Evolutionary conservation across 345 rosid species (phyloP).

Genomic region (Pelargonium nanum): DNA sequence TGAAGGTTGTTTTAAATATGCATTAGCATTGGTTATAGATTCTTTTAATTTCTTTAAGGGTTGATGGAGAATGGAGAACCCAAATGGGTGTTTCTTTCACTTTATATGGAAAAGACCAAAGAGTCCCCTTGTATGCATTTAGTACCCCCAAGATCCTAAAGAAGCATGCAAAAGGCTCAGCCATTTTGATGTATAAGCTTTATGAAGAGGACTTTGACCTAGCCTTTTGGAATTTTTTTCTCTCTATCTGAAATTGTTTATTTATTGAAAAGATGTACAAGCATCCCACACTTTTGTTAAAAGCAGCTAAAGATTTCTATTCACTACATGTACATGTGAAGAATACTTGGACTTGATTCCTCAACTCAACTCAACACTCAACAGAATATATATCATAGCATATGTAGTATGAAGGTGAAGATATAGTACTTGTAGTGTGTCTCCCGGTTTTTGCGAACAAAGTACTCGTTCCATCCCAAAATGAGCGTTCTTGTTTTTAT

Average conservation of each 20-base stretch:
- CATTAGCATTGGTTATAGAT: constrained; percentile 12
- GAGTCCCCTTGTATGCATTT: constrained; percentile 11
- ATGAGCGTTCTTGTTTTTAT: too few relatives aligned
- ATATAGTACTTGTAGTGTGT: too few relatives aligned
- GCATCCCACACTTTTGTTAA: constrained; percentile 32
- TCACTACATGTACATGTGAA: constrained; percentile 4
- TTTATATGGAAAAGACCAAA: not conserved
- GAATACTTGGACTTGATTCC: constrained; percentile 38
- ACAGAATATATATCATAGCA: not conserved
- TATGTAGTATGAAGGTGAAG: too few relatives aligned
- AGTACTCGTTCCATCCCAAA: too few relatives aligned
- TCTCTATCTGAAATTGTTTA: constrained; percentile 11
- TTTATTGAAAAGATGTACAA: constrained; percentile 32
- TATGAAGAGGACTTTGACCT: constrained; percentile 39
- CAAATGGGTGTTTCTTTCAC: constrained; percentile 15
- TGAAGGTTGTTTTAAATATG: constrained; percentile 26
- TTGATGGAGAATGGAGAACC: constrained; percentile 26
- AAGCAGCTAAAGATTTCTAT: constrained; percentile 20
- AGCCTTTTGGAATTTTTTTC: constrained; percentile 24
- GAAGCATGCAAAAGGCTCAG: constrained; percentile 35
- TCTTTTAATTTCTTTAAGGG: constrained; percentile 20
- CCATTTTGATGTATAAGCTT: too few relatives aligned
- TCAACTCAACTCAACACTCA: too few relatives aligned
- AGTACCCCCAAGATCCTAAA: constrained; percentile 18
- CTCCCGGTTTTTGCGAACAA: not conserved